Conservation (phyloP, 139 green algal genomes). For the Chlorella sp. region DNA sequence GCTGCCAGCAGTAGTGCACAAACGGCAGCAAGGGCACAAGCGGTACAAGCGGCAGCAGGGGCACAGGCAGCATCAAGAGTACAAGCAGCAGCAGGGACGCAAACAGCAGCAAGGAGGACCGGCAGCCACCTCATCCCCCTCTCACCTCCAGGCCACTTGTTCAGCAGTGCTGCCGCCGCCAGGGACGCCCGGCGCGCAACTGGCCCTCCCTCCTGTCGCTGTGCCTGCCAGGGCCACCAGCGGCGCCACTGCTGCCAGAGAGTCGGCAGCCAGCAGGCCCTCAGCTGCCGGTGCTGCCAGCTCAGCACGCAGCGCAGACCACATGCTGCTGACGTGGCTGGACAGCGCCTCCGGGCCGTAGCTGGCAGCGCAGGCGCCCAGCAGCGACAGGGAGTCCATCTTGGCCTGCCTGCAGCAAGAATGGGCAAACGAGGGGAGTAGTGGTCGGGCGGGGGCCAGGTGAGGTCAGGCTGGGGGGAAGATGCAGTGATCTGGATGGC, state of each 20-base stretch:
- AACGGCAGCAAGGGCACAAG: too few relatives aligned
- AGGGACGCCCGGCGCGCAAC: not conserved
- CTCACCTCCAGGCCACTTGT: conserved; percentile 33
- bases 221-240: conserved; percentile 1
- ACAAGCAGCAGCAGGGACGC: too few relatives aligned
- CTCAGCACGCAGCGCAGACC: conserved; percentile 19
- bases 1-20: too few relatives aligned
- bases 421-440: not conserved
- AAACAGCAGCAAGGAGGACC: too few relatives aligned
- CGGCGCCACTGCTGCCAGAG: not conserved
- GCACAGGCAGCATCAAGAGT: too few relatives aligned
- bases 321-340: conserved; percentile 5
- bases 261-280: conserved; percentile 23
- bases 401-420: conserved; percentile 48
- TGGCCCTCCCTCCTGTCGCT: not conserved
- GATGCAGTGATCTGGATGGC: too few relatives aligned
- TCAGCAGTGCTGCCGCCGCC: conserved; percentile 24
- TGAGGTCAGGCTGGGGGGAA: too few relatives aligned
- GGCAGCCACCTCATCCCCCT: not conserved
- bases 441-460: too few relatives aligned
- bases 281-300: conserved; percentile 23
- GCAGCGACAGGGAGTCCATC: conserved; percentile 41
- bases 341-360: conserved; percentile 19
- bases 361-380: conserved; percentile 16
- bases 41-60: too few relatives aligned